Conservation (phyloP, 108 stramenopile genomes). For the Skeletonema menzelii region DNA sequence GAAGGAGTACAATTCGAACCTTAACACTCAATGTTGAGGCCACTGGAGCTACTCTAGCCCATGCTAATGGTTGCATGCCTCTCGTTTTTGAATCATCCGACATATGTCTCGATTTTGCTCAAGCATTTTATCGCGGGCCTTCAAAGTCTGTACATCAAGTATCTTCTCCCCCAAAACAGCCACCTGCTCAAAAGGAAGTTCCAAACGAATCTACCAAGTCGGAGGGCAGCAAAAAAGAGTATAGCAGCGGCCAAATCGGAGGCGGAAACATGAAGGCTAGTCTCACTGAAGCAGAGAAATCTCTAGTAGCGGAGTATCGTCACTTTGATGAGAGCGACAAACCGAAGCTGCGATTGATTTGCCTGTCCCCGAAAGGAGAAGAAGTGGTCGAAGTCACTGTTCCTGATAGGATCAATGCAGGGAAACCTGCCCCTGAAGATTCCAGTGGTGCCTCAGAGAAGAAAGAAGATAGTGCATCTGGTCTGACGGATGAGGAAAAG, state of each 20-base stretch:
- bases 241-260: background rate
- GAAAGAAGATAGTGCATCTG: background rate
- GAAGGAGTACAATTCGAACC: slow-evolving; percentile 58
- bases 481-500: background rate
- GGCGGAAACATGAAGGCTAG: background rate
- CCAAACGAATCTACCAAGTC: background rate
- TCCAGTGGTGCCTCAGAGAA: background rate
- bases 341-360: slow-evolving; percentile 29
- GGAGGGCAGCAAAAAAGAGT: background rate
- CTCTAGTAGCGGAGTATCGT: slow-evolving; percentile 28
- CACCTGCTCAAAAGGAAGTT: background rate
- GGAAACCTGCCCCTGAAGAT: background rate
- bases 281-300: slow-evolving; percentile 35
- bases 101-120: slow-evolving; percentile 71
- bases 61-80: slow-evolving; percentile 38
- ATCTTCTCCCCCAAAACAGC: background rate
- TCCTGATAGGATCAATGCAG: background rate
- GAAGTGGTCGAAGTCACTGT: slow-evolving; percentile 34
- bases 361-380: slow-evolving; percentile 32
- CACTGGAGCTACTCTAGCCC: slow-evolving; percentile 55
- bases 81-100: slow-evolving; percentile 61
- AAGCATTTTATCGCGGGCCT: slow-evolving; percentile 59
- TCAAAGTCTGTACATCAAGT: slow-evolving; percentile 4
- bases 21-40: slow-evolving; percentile 75
- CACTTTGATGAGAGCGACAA: slow-evolving; percentile 31